A percentile compares a stretch with the other conserved stretches of the same genome.
phyloP scores from a whole-genome alignment of 164 flowering plant species.

The Warburgia ugandensis region DNA sequence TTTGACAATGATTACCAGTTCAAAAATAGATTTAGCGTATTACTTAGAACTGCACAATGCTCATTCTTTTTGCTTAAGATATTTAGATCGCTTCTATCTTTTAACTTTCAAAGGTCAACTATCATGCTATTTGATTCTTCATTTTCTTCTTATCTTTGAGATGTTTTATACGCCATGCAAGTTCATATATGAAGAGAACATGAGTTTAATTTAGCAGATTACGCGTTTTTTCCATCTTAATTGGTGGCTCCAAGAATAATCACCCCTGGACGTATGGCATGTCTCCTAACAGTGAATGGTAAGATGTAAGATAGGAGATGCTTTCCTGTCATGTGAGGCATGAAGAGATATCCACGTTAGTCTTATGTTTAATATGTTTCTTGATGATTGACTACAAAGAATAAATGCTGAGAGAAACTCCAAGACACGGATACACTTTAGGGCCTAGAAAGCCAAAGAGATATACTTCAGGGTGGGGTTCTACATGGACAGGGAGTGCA shows the following conservation, averaged over 20 bases:
- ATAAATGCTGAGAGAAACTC: neutral
- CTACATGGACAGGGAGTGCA: conserved; percentile 7
- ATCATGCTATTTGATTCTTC: neutral
- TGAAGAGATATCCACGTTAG: no score
- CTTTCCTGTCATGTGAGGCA: no score
- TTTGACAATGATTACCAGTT: no score
- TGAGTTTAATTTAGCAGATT: neutral
- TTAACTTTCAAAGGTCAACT: conserved; percentile 7
- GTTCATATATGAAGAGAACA: neutral
- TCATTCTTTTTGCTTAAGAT: conserved; percentile 9
- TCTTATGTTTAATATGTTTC: no score
- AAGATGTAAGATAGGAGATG: conserved; percentile 8
- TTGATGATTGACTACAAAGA: no score
- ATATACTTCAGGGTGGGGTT: conserved; percentile 1
- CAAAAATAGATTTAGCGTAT: no score
- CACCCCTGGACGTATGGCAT: conserved; percentile 14
- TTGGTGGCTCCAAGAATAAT: neutral
- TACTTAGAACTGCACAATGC: conserved; percentile 5
- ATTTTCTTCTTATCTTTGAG: neutral
- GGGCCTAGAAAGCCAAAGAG: neutral
- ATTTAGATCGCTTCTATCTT: neutral
- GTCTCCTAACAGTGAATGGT: conserved; percentile 23
- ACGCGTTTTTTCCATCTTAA: neutral
- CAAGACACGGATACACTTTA: neutral
- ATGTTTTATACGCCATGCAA: conserved; percentile 5